These are phyloP conservation scores for Ceratocystis lukuohia DNA, from an alignment of 2,329 filamentous ascomycete genomes.

Conservation along the genomic window DNA sequence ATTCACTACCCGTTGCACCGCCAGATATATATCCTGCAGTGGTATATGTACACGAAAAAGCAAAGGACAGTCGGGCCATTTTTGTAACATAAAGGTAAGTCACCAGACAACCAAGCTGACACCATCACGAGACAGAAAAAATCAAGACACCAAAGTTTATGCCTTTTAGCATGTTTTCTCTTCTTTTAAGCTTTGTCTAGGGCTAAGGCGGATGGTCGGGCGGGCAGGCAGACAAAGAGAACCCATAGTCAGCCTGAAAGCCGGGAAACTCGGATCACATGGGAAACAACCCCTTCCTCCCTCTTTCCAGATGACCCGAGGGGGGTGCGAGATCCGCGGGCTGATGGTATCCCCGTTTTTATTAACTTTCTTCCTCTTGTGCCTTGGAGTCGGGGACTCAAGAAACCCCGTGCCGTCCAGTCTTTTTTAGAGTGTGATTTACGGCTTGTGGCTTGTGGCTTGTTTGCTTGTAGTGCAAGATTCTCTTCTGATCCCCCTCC, in stretches of 20 bases:
- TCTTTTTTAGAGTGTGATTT: neutral
- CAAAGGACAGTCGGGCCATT: too few relatives aligned
- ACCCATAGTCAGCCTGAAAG: neutral
- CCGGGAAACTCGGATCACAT: neutral
- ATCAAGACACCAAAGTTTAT: neutral
- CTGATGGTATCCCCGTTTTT: neutral
- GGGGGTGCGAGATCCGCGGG: neutral
- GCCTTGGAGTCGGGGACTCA: neutral
- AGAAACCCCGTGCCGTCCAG: neutral
- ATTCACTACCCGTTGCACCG: too few relatives aligned
- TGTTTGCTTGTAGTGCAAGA: neutral
- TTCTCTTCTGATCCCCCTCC: neutral
- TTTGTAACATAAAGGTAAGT: neutral
- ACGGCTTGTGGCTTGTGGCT: neutral
- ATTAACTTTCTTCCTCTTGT: neutral
- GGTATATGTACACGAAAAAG: too few relatives aligned
- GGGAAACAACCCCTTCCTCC: neutral
- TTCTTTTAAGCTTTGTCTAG: neutral
- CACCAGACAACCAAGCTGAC: neutral
- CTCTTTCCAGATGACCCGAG: neutral
- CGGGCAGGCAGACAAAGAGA: neutral
- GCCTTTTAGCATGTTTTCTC: neutral
- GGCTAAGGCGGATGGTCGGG: neutral
- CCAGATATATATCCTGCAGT: too few relatives aligned
- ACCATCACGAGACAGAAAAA: neutral